Conservation (phyloP, 495 filamentous ascomycete genomes). For the Lindgomyces ingoldianus region DNA sequence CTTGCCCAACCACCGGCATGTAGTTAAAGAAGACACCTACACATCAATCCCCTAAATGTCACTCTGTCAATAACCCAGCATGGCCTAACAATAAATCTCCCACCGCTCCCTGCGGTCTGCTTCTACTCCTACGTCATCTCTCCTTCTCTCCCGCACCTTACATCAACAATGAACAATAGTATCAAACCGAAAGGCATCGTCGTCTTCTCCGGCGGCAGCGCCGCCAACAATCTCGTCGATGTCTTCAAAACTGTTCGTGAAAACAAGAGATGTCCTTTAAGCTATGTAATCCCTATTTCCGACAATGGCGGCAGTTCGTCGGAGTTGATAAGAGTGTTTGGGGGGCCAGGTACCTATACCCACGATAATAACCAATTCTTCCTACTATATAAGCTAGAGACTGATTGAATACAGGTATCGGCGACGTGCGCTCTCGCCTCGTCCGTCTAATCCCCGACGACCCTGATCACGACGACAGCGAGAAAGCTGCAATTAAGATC, state of each 20-base stretch:
- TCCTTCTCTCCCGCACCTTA: neutral
- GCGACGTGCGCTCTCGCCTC: conserved; percentile 83
- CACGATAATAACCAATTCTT: neutral
- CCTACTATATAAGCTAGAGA: neutral
- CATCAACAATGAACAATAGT: conserved; percentile 12
- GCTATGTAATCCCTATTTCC: conserved; percentile 80
- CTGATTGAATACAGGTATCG: conserved; percentile 58
- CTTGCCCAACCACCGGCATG: neutral
- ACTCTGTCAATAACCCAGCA: conserved; percentile 10
- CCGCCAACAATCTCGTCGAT: conserved; percentile 91
- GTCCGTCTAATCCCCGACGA: conserved; percentile 80
- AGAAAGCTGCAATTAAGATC: conserved; percentile 69
- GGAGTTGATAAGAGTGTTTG: conserved; percentile 89
- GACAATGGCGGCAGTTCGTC: conserved; percentile 94
- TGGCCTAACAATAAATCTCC: neutral
- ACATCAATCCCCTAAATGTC: neutral
- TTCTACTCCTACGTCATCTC: neutral
- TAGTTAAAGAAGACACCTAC: too few species aligned
- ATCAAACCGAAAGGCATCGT: conserved; percentile 60
- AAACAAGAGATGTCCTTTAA: conserved; percentile 58
- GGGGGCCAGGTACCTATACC: conserved; percentile 64
- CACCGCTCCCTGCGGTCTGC: neutral
- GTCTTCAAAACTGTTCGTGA: conserved; percentile 77
- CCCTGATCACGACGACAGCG: conserved; percentile 53
- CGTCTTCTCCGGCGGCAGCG: conserved; percentile 86